Evolutionary conservation across 2,329 filamentous ascomycete genomes (phyloP).

Genomic region (Colletotrichum sp.): DNA sequence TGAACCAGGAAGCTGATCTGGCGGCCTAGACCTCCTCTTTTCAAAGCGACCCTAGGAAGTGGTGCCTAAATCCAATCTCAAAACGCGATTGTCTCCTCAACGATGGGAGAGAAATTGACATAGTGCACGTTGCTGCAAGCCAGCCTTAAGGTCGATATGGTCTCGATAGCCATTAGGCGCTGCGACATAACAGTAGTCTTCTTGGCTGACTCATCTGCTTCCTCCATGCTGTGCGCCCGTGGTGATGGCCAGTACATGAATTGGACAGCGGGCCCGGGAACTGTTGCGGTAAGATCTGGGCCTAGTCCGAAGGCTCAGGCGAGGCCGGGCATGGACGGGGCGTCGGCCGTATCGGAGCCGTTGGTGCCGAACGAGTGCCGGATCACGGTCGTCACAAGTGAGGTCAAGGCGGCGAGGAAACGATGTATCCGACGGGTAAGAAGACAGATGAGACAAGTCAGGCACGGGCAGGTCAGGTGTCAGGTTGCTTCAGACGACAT

Average conservation of each 20-base stretch:
- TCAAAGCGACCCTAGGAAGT: slow-evolving; percentile 61
- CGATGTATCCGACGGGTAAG: background rate
- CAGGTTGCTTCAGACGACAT: background rate
- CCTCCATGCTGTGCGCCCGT: slow-evolving; percentile 78
- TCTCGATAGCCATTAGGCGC: slow-evolving; percentile 64
- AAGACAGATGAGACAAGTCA: background rate
- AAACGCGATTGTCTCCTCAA: slow-evolving; percentile 60
- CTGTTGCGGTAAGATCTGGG: slow-evolving; percentile 60
- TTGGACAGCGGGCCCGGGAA: slow-evolving; percentile 44
- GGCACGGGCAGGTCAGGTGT: background rate
- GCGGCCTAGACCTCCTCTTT: slow-evolving; percentile 65
- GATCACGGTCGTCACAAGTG: background rate
- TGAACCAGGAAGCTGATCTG: slow-evolving; percentile 56
- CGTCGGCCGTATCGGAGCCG: background rate
- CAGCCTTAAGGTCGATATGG: slow-evolving; percentile 59
- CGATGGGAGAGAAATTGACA: slow-evolving; percentile 65
- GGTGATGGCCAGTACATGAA: background rate
- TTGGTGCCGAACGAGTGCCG: background rate
- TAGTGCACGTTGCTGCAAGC: slow-evolving; percentile 67
- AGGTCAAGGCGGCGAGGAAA: background rate
- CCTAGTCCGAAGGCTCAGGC: background rate
- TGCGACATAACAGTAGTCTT: slow-evolving; percentile 32
- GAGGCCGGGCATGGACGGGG: background rate
- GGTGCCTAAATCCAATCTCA: slow-evolving; percentile 57
- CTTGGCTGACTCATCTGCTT: slow-evolving; percentile 75